These are phyloP conservation scores for Cladophialophora chaetospira DNA, from an alignment of 2,329 filamentous ascomycete genomes.

Conservation along the genomic window DNA sequence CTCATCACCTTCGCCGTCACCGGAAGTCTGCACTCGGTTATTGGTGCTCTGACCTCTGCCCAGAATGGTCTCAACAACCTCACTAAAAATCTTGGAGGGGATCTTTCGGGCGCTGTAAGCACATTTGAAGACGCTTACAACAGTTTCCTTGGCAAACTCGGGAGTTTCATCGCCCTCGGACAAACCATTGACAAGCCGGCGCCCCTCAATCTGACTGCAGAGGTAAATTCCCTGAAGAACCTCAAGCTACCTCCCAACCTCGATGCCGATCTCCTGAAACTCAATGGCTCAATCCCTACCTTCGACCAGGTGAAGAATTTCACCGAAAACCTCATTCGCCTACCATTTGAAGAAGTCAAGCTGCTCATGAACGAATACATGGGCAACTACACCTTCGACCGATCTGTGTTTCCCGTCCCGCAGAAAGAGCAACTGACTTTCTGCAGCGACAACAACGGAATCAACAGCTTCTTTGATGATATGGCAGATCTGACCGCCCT, in stretches of 20 bases:
- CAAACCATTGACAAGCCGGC: conserved; percentile 52
- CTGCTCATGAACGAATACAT: conserved; percentile 70
- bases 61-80: conserved; percentile 62
- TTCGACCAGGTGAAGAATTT: conserved; percentile 83
- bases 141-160: conserved; percentile 56
- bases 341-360: conserved; percentile 81
- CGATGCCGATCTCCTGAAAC: conserved; percentile 66
- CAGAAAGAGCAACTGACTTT: conserved; percentile 80
- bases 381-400: conserved; percentile 75
- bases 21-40: conserved; percentile 72
- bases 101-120: conserved; percentile 45
- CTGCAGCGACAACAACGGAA: conserved; percentile 80
- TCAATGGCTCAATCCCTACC: conserved; percentile 78
- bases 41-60: conserved; percentile 63
- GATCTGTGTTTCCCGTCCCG: conserved; percentile 76
- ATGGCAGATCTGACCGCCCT: conserved; percentile 67
- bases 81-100: conserved; percentile 48
- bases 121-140: conserved; percentile 60
- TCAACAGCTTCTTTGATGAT: conserved; percentile 79
- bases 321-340: conserved; percentile 70
- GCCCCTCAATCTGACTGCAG: conserved; percentile 64
- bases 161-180: conserved; percentile 40
- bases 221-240: conserved; percentile 67
- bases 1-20: conserved; percentile 81
- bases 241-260: conserved; percentile 71